Evolutionary conservation across 179 eudicot species (phyloP), one percentile per base, ranked within the genome.

Genomic region (Vitellaria paradoxa): DNA sequence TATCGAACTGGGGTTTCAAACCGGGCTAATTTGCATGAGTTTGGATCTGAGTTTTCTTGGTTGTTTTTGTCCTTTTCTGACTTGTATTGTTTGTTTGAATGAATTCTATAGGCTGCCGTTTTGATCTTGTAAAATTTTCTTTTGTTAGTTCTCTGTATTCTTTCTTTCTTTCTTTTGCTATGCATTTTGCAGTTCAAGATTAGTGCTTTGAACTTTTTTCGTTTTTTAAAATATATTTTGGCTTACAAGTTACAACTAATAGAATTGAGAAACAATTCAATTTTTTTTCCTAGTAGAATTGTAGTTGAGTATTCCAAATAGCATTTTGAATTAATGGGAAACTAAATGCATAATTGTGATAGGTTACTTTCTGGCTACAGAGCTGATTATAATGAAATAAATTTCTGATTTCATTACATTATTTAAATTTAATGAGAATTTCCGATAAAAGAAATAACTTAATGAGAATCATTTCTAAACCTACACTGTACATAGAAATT

Each of bases 1-100:
- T 5, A 42, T 42, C 6, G 45, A 42, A 42, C 45, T 42, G 45
- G 45, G 45, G 4, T 4, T 42, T 42, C 45, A 42, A 42, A 42
- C 45, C 6, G 45, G 3, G 6, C 45, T 42, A 42, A 42, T 42
- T 42, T 42, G 45, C 45, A 42, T 42, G 45, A 42, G 45, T 42
- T 42, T 42, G 73, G 76, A 86, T 60, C 90, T 77, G 90, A 90
- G 61, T 42, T 42, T 42, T 42, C 45, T 42, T 42, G 45, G 45
- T 42, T 42, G 45, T 42, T 42, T 42, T 55, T 12, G 47, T 21
- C 17, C 12, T 68, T 37, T 68, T 50, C 20, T 57, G 23, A 56
- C 11, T 72, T 12, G 56, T 72, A 55, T 55, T 15, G 60, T 55
- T 55, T 55, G 60, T 55, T 55, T 55, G 60, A 3, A 55, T 3